Evolutionary conservation across 2,329 filamentous ascomycete species (phyloP).

Genomic region (Aspergillus brasiliensis): DNA sequence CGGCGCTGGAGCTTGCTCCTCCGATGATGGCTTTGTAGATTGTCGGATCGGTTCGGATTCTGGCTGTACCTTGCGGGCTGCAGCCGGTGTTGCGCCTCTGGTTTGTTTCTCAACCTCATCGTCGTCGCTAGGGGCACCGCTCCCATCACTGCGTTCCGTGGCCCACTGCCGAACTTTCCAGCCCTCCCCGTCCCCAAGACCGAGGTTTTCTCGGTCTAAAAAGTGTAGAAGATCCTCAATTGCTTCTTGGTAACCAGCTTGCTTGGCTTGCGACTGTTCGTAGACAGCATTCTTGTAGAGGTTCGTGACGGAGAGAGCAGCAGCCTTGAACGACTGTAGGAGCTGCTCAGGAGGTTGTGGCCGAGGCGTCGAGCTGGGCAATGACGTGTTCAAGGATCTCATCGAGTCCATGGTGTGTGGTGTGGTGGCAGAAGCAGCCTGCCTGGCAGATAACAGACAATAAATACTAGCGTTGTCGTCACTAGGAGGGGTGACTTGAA

Average conservation of each 20-base stretch:
- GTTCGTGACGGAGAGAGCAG: slow-evolving; percentile 91
- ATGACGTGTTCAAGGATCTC: slow-evolving; percentile 63
- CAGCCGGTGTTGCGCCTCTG: slow-evolving; percentile 39
- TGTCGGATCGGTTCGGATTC: slow-evolving; percentile 32
- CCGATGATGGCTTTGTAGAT: slow-evolving; percentile 32
- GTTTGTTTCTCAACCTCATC: slow-evolving; percentile 47
- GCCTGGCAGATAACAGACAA: slow-evolving; percentile 6
- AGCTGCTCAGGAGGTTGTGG: slow-evolving; percentile 58
- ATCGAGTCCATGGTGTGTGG: slow-evolving; percentile 61
- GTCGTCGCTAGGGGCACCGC: slow-evolving; percentile 45
- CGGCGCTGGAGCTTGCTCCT: slow-evolving; percentile 28
- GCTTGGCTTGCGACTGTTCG: slow-evolving; percentile 72
- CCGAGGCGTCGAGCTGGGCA: slow-evolving; percentile 56
- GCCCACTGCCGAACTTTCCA: slow-evolving; percentile 66
- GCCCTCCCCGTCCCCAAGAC: slow-evolving; percentile 76
- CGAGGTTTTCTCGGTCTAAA: slow-evolving; percentile 78
- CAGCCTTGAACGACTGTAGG: slow-evolving; percentile 86
- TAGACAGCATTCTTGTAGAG: slow-evolving; percentile 89
- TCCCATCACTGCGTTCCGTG: slow-evolving; percentile 50
- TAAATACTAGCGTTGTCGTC: slow-evolving; percentile 8
- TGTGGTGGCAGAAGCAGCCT: slow-evolving; percentile 17
- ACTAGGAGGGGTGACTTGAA: slow-evolving; percentile 24
- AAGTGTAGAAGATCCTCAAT: slow-evolving; percentile 86
- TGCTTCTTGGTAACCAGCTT: slow-evolving; percentile 90
- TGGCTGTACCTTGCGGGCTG: slow-evolving; percentile 34